A percentile compares a stretch with the other conserved stretches of the same genome.
Evolutionary conservation across 495 filamentous ascomycete genomes (phyloP).

Genomic region (Aspergillus taichungensis): DNA sequence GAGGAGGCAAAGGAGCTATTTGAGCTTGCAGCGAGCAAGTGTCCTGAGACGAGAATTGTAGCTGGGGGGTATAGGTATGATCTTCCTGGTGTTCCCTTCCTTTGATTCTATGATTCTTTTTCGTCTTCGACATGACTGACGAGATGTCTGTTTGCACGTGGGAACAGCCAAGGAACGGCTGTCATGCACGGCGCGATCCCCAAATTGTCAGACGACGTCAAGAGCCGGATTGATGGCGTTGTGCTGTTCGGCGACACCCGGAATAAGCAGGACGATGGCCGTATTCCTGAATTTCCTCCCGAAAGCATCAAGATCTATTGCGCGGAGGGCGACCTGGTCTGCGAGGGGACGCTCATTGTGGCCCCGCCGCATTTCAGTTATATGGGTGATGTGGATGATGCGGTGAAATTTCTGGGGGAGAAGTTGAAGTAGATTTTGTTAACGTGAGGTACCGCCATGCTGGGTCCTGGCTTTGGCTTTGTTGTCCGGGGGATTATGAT

Average conservation of each 20-base stretch:
- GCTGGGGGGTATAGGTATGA: slow-evolving; percentile 41
- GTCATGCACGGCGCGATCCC: slow-evolving; percentile 42
- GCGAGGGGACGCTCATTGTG: slow-evolving; percentile 42
- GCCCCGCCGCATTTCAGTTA: slow-evolving; percentile 40
- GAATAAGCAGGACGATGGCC: slow-evolving; percentile 41
- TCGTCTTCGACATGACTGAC: too few species aligned
- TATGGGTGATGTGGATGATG: slow-evolving; percentile 13
- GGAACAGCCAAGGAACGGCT: slow-evolving; percentile 45
- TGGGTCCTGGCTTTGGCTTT: too few species aligned
- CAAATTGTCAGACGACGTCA: slow-evolving; percentile 26
- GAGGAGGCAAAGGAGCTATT: slow-evolving; percentile 29
- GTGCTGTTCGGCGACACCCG: slow-evolving; percentile 51
- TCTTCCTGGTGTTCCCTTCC: slow-evolving; percentile 9
- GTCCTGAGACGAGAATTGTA: slow-evolving; percentile 48
- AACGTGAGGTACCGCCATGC: too few species aligned
- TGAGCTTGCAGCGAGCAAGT: slow-evolving; percentile 31
- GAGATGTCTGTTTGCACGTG: too few species aligned
- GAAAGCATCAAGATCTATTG: slow-evolving; percentile 43
- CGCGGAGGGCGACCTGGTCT: slow-evolving; percentile 43
- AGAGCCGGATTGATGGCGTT: slow-evolving; percentile 42
- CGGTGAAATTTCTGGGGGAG: slow-evolving; percentile 11
- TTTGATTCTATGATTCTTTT: too few species aligned
- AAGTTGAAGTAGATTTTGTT: slow-evolving; percentile 1
- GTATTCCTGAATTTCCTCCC: slow-evolving; percentile 37
- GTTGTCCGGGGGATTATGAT: too few species aligned